These are phyloP conservation scores for Trifolium subterraneum DNA, from an alignment of 306 rosid species.

Conservation along the genomic window DNA sequence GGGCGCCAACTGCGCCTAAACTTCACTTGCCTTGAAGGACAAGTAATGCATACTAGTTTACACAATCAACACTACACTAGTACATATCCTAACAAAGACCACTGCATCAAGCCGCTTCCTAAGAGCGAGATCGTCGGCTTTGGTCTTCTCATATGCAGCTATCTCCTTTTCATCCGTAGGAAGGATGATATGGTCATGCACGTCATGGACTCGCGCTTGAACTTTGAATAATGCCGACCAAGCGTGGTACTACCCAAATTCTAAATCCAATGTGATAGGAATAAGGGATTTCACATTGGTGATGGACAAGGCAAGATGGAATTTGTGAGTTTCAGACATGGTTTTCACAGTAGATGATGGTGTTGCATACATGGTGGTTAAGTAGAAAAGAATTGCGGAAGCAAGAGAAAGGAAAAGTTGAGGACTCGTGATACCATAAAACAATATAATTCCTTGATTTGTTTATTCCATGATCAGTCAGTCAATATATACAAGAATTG, in stretches of 20 bases:
- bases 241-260: neutral
- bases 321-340: neutral
- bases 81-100: no score
- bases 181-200: neutral
- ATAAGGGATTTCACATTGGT: neutral
- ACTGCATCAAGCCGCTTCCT: no score
- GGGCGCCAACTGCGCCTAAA: no score
- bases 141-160: no score
- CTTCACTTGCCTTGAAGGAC: no score
- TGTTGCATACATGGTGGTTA: no score
- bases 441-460: neutral
- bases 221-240: neutral
- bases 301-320: neutral
- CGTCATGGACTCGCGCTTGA: neutral
- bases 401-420: neutral
- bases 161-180: no score
- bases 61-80: no score
- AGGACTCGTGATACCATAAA: neutral
- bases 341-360: no score
- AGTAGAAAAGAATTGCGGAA: neutral
- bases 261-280: neutral
- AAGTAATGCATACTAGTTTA: no score
- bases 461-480: neutral
- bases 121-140: no score
- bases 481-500: no score